phyloP scores from a whole-genome alignment of 768 basidiomycete genomes.

The Termitomyces sp. region DNA sequence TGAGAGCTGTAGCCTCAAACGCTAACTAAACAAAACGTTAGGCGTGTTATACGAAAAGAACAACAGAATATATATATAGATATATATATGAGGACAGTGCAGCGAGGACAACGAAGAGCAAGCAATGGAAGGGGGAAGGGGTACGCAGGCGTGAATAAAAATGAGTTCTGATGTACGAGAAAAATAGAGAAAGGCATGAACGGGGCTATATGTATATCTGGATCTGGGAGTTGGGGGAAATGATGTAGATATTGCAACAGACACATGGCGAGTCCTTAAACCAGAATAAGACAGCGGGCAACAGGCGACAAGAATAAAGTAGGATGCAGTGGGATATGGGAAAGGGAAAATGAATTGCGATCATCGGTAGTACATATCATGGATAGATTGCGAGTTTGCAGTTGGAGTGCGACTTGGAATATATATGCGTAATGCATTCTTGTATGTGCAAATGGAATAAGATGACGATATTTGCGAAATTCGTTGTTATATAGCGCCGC shows the following conservation, averaged over 20 bases:
- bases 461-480: slow-evolving; percentile 17
- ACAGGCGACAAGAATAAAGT: slow-evolving; percentile 17
- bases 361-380: slow-evolving; percentile 23
- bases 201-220: slow-evolving; percentile 12
- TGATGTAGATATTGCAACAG: slow-evolving; percentile 21
- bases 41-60: slow-evolving; percentile 13
- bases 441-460: slow-evolving; percentile 19
- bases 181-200: slow-evolving; percentile 10
- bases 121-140: slow-evolving; percentile 4
- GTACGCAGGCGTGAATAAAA: slow-evolving; percentile 10
- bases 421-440: slow-evolving; percentile 19
- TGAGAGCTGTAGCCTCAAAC: slow-evolving; percentile 7
- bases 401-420: slow-evolving; percentile 19
- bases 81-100: slow-evolving; percentile 7
- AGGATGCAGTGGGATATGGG: slow-evolving; percentile 18
- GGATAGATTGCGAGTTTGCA: slow-evolving; percentile 20
- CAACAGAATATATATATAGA: slow-evolving; percentile 10
- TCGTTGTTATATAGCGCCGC: slow-evolving; percentile 15
- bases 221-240: slow-evolving; percentile 9
- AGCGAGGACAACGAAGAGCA: slow-evolving; percentile 13
- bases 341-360: slow-evolving; percentile 14
- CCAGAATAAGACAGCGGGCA: slow-evolving; percentile 14
- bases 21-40: slow-evolving; percentile 19
- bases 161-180: slow-evolving; percentile 7
- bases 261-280: slow-evolving; percentile 15